These are phyloP conservation scores for Cystobasidium onofrii DNA, from an alignment of 768 basidiomycete genomes.

Conservation along the genomic window DNA sequence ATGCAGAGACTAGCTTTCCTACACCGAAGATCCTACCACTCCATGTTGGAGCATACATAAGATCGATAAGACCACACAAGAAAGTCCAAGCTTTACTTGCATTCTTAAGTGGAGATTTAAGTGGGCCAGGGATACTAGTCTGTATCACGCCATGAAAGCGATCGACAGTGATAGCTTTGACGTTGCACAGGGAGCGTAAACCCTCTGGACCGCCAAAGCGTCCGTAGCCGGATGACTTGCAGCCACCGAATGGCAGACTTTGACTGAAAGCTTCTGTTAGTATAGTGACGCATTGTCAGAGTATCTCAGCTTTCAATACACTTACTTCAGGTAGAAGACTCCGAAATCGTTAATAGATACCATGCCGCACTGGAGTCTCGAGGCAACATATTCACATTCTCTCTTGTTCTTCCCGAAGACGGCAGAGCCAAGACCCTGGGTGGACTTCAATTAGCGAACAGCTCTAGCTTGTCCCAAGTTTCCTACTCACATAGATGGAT, in stretches of 20 bases:
- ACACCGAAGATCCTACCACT: not conserved
- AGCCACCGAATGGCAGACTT: conserved; percentile 90
- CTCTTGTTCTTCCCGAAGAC: conserved; percentile 83
- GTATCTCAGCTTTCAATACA: conserved; percentile 6
- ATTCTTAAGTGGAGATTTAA: conserved; percentile 71
- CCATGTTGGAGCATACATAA: conserved; percentile 1
- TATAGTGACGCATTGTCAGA: conserved; percentile 53
- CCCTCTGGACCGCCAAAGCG: conserved; percentile 94
- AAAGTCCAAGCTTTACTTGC: conserved; percentile 3
- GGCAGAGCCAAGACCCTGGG: conserved; percentile 71
- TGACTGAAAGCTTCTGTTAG: conserved; percentile 53
- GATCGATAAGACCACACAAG: conserved; percentile 1
- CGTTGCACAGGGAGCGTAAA: conserved; percentile 72
- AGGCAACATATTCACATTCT: conserved; percentile 69
- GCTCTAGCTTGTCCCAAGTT: no score
- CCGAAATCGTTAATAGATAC: conserved; percentile 93
- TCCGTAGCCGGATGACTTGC: conserved; percentile 83
- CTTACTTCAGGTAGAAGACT: conserved; percentile 65
- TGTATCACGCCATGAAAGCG: conserved; percentile 73
- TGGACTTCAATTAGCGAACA: not conserved
- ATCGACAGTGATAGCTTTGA: conserved; percentile 79
- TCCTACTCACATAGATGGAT: conserved; percentile 54
- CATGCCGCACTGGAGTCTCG: conserved; percentile 84
- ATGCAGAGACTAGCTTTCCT: not conserved
- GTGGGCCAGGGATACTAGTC: conserved; percentile 71